These are phyloP conservation scores for Tetradesmus lagerheimii DNA, from an alignment of 139 green algal species.

Conservation along the genomic window DNA sequence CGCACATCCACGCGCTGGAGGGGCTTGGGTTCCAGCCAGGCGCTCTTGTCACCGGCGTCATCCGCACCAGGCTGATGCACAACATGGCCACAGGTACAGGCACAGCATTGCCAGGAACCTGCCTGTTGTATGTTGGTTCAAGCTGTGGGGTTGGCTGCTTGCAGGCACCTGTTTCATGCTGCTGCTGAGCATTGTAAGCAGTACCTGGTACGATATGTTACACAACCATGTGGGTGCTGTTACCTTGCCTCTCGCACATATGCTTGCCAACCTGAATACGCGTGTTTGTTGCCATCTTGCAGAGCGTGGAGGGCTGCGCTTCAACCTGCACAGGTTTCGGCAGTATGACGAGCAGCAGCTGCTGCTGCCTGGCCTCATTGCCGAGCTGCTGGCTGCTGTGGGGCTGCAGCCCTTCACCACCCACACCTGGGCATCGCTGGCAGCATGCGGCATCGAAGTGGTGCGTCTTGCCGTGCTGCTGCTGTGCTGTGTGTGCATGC, in stretches of 20 bases:
- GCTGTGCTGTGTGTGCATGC: no score
- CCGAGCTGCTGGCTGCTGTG: neutral
- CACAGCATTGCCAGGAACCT: neutral
- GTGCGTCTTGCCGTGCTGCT: neutral
- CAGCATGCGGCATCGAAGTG: neutral
- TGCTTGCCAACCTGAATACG: neutral
- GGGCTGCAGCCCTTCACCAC: neutral
- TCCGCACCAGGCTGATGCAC: neutral
- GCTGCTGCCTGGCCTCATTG: neutral
- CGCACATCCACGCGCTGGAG: neutral
- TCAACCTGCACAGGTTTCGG: neutral
- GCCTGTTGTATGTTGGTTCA: neutral
- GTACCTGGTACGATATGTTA: no score
- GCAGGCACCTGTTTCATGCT: neutral
- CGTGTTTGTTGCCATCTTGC: neutral
- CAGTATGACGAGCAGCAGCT: neutral
- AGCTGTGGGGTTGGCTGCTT: neutral
- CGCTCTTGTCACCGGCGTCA: neutral
- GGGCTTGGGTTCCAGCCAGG: neutral
- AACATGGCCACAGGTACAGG: neutral
- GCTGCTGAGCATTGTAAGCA: neutral
- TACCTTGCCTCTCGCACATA: neutral
- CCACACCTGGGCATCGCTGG: neutral
- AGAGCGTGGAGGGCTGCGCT: neutral
- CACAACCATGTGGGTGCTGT: no score